Conservation (phyloP, 371 early-diverging fungal species). For the Mortierella sp. region DNA sequence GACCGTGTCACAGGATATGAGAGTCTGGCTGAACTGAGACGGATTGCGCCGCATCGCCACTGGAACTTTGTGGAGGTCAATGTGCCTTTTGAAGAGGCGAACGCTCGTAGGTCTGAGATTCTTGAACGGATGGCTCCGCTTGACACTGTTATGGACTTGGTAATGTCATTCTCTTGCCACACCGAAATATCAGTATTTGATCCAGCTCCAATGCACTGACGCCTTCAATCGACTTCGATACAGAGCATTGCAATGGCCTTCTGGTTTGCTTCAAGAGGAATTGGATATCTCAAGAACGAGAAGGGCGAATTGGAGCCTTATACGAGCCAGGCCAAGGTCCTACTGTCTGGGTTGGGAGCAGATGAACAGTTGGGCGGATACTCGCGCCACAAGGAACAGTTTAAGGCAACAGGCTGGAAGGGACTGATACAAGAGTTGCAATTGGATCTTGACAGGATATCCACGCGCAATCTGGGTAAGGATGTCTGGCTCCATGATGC, state of each 20-base stretch:
- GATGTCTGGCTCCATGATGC: not conserved
- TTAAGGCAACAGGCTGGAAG: constrained; percentile 69
- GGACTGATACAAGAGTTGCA: constrained; percentile 80
- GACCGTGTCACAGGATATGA: constrained; percentile 86
- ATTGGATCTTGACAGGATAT: constrained; percentile 86
- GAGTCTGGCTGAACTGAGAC: constrained; percentile 71
- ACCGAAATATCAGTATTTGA: too few species aligned
- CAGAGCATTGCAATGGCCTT: constrained; percentile 95
- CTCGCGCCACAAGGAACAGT: constrained; percentile 85
- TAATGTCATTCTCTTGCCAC: constrained; percentile 51
- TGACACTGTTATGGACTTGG: constrained; percentile 95
- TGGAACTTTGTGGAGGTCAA: constrained; percentile 94
- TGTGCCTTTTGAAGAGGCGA: constrained; percentile 81
- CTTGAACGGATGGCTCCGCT: constrained; percentile 80
- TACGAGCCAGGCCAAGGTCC: constrained; percentile 75
- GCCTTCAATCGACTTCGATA: not conserved
- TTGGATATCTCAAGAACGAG: constrained; percentile 56
- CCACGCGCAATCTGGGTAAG: constrained; percentile 83
- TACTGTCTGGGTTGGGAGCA: constrained; percentile 94
- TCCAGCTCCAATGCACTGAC: too few species aligned
- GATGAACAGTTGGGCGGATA: constrained; percentile 97
- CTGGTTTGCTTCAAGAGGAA: constrained; percentile 94
- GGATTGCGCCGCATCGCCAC: constrained; percentile 70
- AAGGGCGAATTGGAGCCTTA: constrained; percentile 54
- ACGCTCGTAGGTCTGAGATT: constrained; percentile 65